These are phyloP conservation scores for Thymus mandschuricus DNA, from an alignment of 257 asterid genomes.

Conservation along the genomic window DNA sequence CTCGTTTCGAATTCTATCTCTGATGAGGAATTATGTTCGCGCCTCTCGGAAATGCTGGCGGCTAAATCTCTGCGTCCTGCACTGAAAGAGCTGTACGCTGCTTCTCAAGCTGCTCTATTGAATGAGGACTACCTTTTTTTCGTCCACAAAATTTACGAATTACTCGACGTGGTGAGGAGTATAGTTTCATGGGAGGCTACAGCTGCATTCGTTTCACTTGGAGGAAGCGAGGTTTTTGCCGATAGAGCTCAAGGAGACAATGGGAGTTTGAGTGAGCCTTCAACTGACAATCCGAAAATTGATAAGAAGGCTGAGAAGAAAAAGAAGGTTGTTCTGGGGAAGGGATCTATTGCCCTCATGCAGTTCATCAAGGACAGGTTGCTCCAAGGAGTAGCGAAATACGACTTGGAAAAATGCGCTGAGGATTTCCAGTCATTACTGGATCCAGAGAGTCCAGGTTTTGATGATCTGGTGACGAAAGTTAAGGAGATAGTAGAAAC, in stretches of 20 bases:
- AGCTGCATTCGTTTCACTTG: constrained; percentile 66
- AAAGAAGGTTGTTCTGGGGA: constrained; percentile 72
- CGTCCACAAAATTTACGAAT: constrained; percentile 47
- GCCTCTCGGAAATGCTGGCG: constrained; percentile 33
- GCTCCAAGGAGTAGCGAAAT: constrained; percentile 33
- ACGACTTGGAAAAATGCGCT: constrained; percentile 46
- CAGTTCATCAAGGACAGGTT: constrained; percentile 73
- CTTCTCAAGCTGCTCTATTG: constrained; percentile 42
- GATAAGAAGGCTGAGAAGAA: constrained; percentile 69
- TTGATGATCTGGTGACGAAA: constrained; percentile 56
- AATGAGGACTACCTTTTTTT: constrained; percentile 49
- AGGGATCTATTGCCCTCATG: constrained; percentile 67
- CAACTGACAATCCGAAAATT: constrained; percentile 33
- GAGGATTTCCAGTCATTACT: constrained; percentile 45
- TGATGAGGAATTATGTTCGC: constrained; percentile 37
- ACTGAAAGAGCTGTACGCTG: constrained; percentile 39
- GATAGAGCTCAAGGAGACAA: constrained; percentile 31
- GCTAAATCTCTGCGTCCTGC: constrained; percentile 35
- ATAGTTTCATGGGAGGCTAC: constrained; percentile 77
- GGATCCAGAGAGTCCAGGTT: constrained; percentile 54
- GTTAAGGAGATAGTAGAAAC: constrained; percentile 89
- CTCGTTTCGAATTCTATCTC: constrained; percentile 43
- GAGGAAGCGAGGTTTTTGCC: constrained; percentile 48
- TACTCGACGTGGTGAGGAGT: constrained; percentile 56
- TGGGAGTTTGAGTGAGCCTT: constrained; percentile 39